Evolutionary conservation across 345 rosid genomes (phyloP), one percentile per base, ranked within the genome.

Genomic region (Limnanthes douglasii): DNA sequence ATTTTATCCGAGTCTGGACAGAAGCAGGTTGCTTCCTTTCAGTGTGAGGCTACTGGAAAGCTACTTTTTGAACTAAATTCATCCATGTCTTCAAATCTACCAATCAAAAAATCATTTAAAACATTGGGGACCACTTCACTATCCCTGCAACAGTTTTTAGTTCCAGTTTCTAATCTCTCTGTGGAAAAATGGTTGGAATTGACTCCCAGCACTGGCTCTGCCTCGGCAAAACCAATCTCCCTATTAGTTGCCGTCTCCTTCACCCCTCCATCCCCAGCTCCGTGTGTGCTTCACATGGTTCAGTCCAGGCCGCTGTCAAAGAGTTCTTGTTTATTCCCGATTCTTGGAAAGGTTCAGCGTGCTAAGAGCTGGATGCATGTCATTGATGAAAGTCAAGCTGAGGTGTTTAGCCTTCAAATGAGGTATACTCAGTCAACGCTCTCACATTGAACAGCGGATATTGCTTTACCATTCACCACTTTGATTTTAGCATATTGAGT

Each of bases 161-260:
- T 14, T 54, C 96, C 99, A 8, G 54, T 60, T 21, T 57, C 81
- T 23, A 71, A 54, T 62, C 94, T 80, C 49, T 45, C 75, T 4
- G 66, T 37, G 30, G 85, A 84, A 47, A 78, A 67, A 50, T 92
- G 99, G 96, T 37, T 90, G 46, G 78, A 72, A 49, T 39, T 90
- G 51, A 45, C 42, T 16, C 80, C 88, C 2, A 29, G 18, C 39
- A 54, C 72, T 43, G 61, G 43, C n/a, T 46, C 48, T 30, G 46
- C 35, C 44, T 31, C 40, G 24, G 40, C 54, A 19, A 65, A 59
- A 28, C 85, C 80, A 0, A 65, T 75, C 42, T 48, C 65, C 59
- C 56, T 90, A 34, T 65, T 62, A 8, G 66, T 85, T 39, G 78
- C 85, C 36, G 42, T 67, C 53, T 84, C 98, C 5, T 69, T 74